A percentile compares a stretch with the other conserved stretches of the same genome.
Evolutionary conservation across 2,329 filamentous ascomycete genomes (phyloP).

Genomic region (Dothideomycetidae sp.): DNA sequence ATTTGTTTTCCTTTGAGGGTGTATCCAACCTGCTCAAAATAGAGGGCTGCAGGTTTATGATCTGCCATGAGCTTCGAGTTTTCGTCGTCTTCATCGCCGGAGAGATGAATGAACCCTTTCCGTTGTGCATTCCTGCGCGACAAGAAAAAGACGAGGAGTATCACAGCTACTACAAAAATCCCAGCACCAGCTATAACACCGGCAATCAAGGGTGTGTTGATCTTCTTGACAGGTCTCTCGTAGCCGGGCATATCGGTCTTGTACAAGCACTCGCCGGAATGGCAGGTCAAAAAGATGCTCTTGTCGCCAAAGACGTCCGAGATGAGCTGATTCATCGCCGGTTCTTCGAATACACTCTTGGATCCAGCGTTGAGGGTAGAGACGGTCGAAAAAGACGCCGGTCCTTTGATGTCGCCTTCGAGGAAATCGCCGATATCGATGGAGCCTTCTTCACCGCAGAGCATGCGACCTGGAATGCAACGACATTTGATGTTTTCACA

Average conservation of each 20-base stretch:
- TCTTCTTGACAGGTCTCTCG: conserved; percentile 72
- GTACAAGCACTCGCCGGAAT: conserved; percentile 83
- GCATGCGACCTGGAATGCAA: conserved; percentile 81
- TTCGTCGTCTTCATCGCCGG: conserved; percentile 77
- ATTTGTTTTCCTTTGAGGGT: conserved; percentile 78
- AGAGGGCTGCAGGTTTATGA: conserved; percentile 77
- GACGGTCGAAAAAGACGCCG: conserved; percentile 65
- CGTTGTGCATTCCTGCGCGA: conserved; percentile 53
- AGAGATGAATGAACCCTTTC: conserved; percentile 59
- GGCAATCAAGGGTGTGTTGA: conserved; percentile 93
- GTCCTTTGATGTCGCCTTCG: conserved; percentile 66
- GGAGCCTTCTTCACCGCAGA: conserved; percentile 82
- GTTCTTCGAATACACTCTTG: conserved; percentile 75
- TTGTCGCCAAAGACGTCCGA: conserved; percentile 78
- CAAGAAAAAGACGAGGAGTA: conserved; percentile 75
- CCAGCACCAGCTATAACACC: conserved; percentile 77
- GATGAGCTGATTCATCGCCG: conserved; percentile 83
- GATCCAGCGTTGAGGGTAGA: conserved; percentile 42
- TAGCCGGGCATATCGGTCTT: conserved; percentile 89
- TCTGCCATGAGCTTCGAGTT: conserved; percentile 73
- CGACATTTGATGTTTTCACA: conserved; percentile 76
- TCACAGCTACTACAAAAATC: conserved; percentile 76
- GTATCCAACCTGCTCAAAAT: conserved; percentile 81
- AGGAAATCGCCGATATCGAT: conserved; percentile 88
- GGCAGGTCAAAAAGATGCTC: conserved; percentile 71